A percentile compares a stretch with the other conserved stretches of the same genome.
These are phyloP conservation scores for Rhodotorula mucilaginosa DNA, from an alignment of 1,284 basidiomycete genomes.

Conservation along the genomic window DNA sequence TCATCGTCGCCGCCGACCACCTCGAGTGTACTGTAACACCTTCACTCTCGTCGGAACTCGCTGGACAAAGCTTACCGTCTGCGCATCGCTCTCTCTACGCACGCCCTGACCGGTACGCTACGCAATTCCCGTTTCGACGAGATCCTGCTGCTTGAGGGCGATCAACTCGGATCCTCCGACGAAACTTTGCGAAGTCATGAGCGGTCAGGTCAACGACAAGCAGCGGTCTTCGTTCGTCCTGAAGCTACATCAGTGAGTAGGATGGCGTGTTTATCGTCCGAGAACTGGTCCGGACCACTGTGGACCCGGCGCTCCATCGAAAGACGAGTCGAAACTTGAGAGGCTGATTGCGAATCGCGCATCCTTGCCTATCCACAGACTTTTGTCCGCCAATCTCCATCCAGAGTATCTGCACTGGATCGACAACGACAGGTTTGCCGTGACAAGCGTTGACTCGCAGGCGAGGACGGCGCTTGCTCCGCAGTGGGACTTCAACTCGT, in stretches of 20 bases:
- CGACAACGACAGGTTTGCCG: constrained; percentile 24
- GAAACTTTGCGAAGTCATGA: background rate
- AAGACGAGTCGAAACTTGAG: background rate
- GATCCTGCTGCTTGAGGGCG: too few relatives aligned
- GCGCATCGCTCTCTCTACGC: too few relatives aligned
- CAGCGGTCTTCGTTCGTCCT: constrained; percentile 12
- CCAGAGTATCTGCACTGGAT: constrained; percentile 26
- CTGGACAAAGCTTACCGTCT: too few relatives aligned
- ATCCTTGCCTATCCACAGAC: background rate
- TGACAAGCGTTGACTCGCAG: constrained; percentile 20
- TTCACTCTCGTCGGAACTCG: too few relatives aligned
- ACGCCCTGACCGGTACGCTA: too few relatives aligned
- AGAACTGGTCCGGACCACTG: background rate
- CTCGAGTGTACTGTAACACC: too few relatives aligned
- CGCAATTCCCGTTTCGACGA: too few relatives aligned
- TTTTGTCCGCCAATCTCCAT: constrained; percentile 18
- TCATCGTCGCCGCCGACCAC: too few relatives aligned
- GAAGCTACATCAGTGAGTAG: constrained; percentile 24
- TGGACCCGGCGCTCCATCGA: background rate
- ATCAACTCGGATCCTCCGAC: too few relatives aligned
- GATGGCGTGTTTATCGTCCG: too few relatives aligned
- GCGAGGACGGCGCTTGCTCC: constrained; percentile 21
- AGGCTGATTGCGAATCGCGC: too few relatives aligned
- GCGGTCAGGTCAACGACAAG: background rate
- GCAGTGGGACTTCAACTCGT: constrained; percentile 30